Evolutionary conservation across 345 rosid species (phyloP), one percentile per base, ranked within the genome.

Genomic region (Citrus hindsii): DNA sequence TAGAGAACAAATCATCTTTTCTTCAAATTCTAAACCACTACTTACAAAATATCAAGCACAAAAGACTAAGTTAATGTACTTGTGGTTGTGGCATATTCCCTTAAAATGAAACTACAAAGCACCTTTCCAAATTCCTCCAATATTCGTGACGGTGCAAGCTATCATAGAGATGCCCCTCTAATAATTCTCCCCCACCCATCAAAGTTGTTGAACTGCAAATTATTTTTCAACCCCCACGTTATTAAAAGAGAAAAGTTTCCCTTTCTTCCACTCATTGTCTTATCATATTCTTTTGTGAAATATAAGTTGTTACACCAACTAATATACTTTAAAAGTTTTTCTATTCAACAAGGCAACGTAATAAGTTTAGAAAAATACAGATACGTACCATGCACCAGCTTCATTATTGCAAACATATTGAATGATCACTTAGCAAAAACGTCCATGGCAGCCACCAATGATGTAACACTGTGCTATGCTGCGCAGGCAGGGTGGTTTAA

Each of bases 181-280:
- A 42, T 46, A 62, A 67, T 61, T 78, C 77, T 71, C 32, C 37
- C 71, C 71, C 69, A 78, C 74, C 83, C 58, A n/a, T 65, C 53
- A 19, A 77, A 76, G 85, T 85, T 53, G 87, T 85, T 85, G 82
- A 85, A 84, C 87, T 77, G 81, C 77, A 77, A 76, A 62, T 56
- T 61, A 14, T 66, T 33, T 37, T 30, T 46, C 53, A 74, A 7
- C 30, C 28, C 69, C 38, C 61, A 13, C 79, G 33, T 2, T 37
- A 62, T 63, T 51, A 35, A 28, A 27, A 33, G 25, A 27, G 14
- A 60, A 32, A 33, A 25, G 9, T 58, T 74, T 1, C 7, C n/a
- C 6, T 32, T 24, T 9, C 63, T 71, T 71, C n/a, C 51, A 38
- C 35, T 74, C 55, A 56, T 7, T 21, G 40, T 59, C 56, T 77